phyloP scores from a whole-genome alignment of 1,139 yeast species.

The Yamadazyma buinensis region DNA sequence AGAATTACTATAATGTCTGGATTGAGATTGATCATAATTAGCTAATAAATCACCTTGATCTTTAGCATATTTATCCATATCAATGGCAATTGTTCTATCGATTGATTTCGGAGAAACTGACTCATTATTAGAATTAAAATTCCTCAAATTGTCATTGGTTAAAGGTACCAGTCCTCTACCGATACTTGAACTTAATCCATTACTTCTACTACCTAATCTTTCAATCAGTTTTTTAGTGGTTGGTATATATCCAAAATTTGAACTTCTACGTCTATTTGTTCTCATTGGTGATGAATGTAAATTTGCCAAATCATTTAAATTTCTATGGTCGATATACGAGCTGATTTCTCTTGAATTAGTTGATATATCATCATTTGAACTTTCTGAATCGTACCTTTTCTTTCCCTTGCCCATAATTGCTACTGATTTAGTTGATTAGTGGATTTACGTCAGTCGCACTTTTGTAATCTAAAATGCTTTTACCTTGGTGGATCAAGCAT shows the following conservation, averaged over 20 bases:
- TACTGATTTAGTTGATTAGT: too few species aligned
- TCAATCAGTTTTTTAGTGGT: neutral
- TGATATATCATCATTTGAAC: constrained; percentile 4
- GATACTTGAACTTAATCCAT: neutral
- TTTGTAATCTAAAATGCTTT: too few species aligned
- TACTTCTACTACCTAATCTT: neutral
- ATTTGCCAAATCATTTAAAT: constrained; percentile 25
- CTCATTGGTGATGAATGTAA: constrained; percentile 33
- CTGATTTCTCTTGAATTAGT: neutral
- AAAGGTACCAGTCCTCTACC: constrained; percentile 26
- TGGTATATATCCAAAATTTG: constrained; percentile 5
- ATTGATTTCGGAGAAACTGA: constrained; percentile 11
- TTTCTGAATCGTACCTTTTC: neutral
- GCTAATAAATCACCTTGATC: constrained; percentile 29
- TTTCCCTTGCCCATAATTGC: constrained; percentile 2
- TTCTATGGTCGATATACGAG: constrained; percentile 34
- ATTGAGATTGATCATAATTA: neutral
- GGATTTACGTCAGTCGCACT: too few species aligned
- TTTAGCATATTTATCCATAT: constrained; percentile 39
- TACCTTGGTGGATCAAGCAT: too few species aligned
- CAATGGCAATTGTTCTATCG: constrained; percentile 20
- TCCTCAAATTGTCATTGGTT: constrained; percentile 36
- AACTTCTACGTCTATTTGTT: constrained; percentile 23
- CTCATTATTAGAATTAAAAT: constrained; percentile 12
- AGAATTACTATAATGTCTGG: neutral